Evolutionary conservation across 768 basidiomycete species (phyloP), one percentile per base, ranked within the genome.

Genomic region (Naganishia randhawae): DNA sequence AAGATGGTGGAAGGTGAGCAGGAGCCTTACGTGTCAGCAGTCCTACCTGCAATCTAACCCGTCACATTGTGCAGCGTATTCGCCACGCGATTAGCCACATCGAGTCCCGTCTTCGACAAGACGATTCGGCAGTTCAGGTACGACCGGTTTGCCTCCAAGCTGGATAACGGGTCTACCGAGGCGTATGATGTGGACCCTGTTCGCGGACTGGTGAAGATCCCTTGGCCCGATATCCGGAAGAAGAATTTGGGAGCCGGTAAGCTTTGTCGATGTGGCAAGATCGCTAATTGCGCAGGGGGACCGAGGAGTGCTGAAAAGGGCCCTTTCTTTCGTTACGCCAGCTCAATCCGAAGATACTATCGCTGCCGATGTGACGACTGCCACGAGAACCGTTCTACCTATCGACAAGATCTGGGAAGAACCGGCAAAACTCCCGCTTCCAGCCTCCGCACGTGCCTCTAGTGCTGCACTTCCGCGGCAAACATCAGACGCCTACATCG

Each of bases 1-100:
- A 53, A 11, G 69, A 50, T 2, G 63, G 63, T 16, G 51, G 53
- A 45, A 66, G 62, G 68, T 65, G 25, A 39, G 68, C 39, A 8
- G 14, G 13, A 3, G 13, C 16, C 9, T 25, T 9, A 1, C 7
- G 17, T 50, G 14, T 22, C 16, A 4, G 32, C 25, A n/a, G n/a
- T 32, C 48, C 17, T 25, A 3, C n/a, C n/a, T n/a, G n/a, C n/a
- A n/a, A n/a, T n/a, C n/a, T n/a, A n/a, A n/a, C n/a, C n/a, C n/a
- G n/a, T n/a, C n/a, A n/a, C n/a, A n/a, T n/a, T n/a, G n/a, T 33
- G 25, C 31, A 64, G 75, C 63, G 66, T 73, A 10, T 78, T 78
- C 61, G 76, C 75, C 13, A 73, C 73, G 19, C 69, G 77, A 19
- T 53, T 78, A 52, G 67, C 74, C 11, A 78, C 77, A 3, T 69